Conservation (phyloP, 2,329 filamentous ascomycete genomes). For the Phialophora verrucosa region DNA sequence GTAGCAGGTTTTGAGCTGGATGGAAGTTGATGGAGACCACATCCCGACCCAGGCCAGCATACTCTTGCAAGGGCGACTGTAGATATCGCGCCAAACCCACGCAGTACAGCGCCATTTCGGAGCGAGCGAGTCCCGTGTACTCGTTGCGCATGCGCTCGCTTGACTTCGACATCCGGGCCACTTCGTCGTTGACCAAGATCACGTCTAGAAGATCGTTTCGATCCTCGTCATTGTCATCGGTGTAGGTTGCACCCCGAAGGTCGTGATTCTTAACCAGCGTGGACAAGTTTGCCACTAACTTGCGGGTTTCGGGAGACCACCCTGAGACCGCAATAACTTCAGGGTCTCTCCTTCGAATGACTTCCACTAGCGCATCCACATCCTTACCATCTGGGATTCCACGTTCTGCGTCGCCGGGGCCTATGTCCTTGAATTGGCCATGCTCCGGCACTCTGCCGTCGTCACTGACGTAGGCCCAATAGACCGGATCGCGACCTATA, state of each 20-base stretch:
- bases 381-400: slow-evolving; percentile 67
- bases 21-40: slow-evolving; percentile 87
- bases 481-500: slow-evolving; percentile 75
- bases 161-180: slow-evolving; percentile 93
- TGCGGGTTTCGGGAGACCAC: slow-evolving; percentile 84
- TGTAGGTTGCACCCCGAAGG: slow-evolving; percentile 79
- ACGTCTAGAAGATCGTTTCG: slow-evolving; percentile 82
- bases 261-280: slow-evolving; percentile 77
- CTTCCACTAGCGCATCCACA: slow-evolving; percentile 73
- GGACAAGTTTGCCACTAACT: slow-evolving; percentile 79
- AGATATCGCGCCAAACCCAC: slow-evolving; percentile 87
- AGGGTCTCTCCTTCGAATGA: slow-evolving; percentile 79
- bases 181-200: slow-evolving; percentile 92
- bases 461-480: slow-evolving; percentile 92
- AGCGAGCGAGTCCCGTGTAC: slow-evolving; percentile 72
- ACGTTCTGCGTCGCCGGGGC: slow-evolving; percentile 69
- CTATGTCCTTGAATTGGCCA: slow-evolving; percentile 82
- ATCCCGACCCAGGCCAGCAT: slow-evolving; percentile 88
- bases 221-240: slow-evolving; percentile 79
- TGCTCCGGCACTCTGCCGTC: slow-evolving; percentile 88
- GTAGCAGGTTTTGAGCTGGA: slow-evolving; percentile 84
- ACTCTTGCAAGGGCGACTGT: slow-evolving; percentile 95
- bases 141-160: slow-evolving; percentile 79
- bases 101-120: slow-evolving; percentile 81
- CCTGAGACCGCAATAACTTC: slow-evolving; percentile 91